Conservation (phyloP, 345 rosid species). For the Camelina laxa region DNA sequence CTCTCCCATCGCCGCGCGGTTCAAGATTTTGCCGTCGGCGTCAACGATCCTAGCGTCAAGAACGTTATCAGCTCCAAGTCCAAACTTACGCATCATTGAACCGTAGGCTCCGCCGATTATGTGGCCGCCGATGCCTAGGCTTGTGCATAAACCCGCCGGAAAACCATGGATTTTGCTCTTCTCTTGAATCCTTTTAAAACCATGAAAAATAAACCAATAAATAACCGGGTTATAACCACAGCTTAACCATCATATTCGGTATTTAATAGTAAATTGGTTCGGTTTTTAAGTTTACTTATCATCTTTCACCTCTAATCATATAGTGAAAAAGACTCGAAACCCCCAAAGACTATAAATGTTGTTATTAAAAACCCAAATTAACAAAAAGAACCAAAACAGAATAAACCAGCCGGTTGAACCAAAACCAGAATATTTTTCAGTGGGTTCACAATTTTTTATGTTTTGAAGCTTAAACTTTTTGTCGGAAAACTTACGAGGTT, state of each 20-base stretch:
- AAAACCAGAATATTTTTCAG: background rate
- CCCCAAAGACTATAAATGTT: background rate
- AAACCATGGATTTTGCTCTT: constrained; percentile 66
- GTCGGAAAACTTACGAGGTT: background rate
- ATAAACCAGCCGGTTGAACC: background rate
- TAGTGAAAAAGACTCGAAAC: too few species aligned
- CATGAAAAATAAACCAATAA: background rate
- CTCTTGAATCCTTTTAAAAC: constrained; percentile 55
- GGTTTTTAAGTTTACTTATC: constrained; percentile 1
- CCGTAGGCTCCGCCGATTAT: constrained; percentile 75
- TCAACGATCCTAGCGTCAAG: constrained; percentile 68
- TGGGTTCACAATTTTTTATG: background rate
- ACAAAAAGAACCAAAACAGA: background rate
- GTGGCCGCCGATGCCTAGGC: constrained; percentile 72
- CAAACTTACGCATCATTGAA: constrained; percentile 75
- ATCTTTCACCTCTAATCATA: background rate
- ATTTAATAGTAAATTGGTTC: background rate
- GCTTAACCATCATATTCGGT: background rate
- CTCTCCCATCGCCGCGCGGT: constrained; percentile 70
- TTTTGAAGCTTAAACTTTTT: background rate
- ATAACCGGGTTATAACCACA: background rate
- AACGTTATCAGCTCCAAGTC: constrained; percentile 82
- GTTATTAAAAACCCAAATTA: background rate
- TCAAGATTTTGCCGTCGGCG: constrained; percentile 58
- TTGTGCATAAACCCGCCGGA: constrained; percentile 75